These are phyloP conservation scores for Leccinum subtestaceum DNA, from an alignment of 768 basidiomycete genomes.

Conservation along the genomic window DNA sequence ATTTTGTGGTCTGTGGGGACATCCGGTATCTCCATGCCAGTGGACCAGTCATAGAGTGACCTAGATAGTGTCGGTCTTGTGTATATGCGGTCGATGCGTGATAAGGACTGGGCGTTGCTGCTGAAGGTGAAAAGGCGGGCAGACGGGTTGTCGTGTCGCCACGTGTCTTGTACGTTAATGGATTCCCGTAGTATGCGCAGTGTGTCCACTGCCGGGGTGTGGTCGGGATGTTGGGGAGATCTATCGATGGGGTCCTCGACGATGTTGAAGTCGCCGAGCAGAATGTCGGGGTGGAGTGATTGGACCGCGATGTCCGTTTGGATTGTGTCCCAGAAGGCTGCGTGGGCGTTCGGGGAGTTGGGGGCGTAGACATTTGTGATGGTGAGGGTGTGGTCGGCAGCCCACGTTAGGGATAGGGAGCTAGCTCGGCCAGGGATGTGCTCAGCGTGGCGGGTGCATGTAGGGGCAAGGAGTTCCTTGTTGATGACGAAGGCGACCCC, in stretches of 20 bases:
- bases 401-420: background rate
- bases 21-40: accelerated
- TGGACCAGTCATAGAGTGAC: background rate
- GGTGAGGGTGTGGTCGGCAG: conserved; percentile 1
- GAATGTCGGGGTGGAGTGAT: conserved; percentile 20
- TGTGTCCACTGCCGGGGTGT: background rate
- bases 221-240: conserved; percentile 28
- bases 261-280: conserved; percentile 44
- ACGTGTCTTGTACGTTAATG: too few relatives aligned
- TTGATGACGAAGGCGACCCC: background rate
- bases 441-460: background rate
- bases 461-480: background rate
- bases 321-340: conserved; percentile 28
- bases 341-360: conserved; percentile 27
- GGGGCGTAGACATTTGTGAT: conserved; percentile 39
- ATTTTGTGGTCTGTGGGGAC: conserved; percentile 11
- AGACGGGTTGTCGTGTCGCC: too few relatives aligned
- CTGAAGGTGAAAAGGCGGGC: background rate
- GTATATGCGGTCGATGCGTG: background rate
- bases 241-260: conserved; percentile 39
- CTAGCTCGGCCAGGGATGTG: background rate
- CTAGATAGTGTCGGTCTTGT: accelerated
- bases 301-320: background rate
- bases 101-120: background rate
- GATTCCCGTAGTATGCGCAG: too few relatives aligned